These are phyloP conservation scores for Pseudoturritis turrita DNA, from an alignment of 345 rosid species.

Conservation along the genomic window DNA sequence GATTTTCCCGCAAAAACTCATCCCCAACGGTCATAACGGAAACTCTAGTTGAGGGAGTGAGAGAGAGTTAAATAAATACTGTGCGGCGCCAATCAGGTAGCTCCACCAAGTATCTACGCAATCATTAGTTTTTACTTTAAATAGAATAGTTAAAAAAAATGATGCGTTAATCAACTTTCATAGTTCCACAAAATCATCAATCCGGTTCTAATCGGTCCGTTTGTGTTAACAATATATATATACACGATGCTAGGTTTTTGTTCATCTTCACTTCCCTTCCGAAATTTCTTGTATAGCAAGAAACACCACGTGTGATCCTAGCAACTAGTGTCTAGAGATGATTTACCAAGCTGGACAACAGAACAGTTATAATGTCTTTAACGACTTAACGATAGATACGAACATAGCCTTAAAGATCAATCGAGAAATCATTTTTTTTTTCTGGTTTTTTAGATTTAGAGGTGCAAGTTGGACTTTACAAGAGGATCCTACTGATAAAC, in stretches of 20 bases:
- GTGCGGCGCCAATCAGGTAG: neutral
- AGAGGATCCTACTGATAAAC: neutral
- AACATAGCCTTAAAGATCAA: too few species aligned
- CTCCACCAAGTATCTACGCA: neutral
- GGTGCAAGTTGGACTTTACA: constrained; percentile 21
- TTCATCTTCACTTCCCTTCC: neutral
- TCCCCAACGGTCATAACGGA: constrained; percentile 18
- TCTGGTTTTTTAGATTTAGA: neutral
- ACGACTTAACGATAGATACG: too few species aligned
- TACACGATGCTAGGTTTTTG: too few species aligned
- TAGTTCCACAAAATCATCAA: too few species aligned
- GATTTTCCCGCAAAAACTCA: neutral
- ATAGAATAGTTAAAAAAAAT: too few species aligned
- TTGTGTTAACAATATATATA: too few species aligned
- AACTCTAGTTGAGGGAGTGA: neutral
- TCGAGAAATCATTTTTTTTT: neutral
- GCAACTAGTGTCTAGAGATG: neutral
- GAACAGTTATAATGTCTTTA: too few species aligned
- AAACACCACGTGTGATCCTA: neutral
- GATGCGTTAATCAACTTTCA: too few species aligned
- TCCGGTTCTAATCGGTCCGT: too few species aligned
- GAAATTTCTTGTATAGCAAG: neutral
- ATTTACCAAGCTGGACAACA: neutral
- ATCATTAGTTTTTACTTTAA: neutral
- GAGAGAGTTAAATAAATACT: neutral